phyloP scores from a whole-genome alignment of 495 filamentous ascomycete genomes.

The Copromyces sp. region DNA sequence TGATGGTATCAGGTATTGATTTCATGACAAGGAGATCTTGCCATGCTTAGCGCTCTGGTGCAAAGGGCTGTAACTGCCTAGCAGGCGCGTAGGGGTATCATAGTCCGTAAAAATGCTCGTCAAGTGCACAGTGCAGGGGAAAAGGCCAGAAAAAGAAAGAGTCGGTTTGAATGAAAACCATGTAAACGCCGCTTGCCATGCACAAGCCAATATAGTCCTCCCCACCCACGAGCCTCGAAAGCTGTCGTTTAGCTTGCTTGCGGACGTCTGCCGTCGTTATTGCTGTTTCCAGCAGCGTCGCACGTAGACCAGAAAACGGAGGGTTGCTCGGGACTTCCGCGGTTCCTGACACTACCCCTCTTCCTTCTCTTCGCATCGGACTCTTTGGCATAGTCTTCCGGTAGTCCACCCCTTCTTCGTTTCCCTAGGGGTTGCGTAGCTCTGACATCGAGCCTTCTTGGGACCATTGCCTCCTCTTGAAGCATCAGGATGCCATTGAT shows the following conservation, averaged over 20 bases:
- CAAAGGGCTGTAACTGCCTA: not conserved
- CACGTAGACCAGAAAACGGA: not conserved
- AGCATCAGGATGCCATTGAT: not conserved
- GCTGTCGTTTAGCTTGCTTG: not conserved
- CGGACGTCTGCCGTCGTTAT: not conserved
- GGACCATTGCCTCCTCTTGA: not conserved
- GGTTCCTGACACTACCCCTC: not conserved
- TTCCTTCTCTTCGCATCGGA: not conserved
- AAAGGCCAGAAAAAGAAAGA: not conserved
- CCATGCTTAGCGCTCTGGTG: not conserved
- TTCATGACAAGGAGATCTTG: not conserved
- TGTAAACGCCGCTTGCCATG: not conserved
- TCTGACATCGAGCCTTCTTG: not conserved
- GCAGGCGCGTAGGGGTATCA: not conserved
- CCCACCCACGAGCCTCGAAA: not conserved
- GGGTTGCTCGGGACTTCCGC: not conserved
- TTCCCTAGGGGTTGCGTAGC: not conserved
- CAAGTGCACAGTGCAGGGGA: not conserved
- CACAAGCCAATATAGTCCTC: not conserved
- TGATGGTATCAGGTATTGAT: not conserved
- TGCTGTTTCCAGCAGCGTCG: not conserved
- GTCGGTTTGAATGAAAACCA: not conserved
- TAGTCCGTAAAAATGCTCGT: not conserved
- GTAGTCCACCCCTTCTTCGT: not conserved
- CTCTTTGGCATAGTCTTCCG: not conserved